A percentile compares a stretch with the other conserved stretches of the same genome.
Evolutionary conservation across 2,329 filamentous ascomycete species (phyloP).

Genomic region (Calonectria crousiana): DNA sequence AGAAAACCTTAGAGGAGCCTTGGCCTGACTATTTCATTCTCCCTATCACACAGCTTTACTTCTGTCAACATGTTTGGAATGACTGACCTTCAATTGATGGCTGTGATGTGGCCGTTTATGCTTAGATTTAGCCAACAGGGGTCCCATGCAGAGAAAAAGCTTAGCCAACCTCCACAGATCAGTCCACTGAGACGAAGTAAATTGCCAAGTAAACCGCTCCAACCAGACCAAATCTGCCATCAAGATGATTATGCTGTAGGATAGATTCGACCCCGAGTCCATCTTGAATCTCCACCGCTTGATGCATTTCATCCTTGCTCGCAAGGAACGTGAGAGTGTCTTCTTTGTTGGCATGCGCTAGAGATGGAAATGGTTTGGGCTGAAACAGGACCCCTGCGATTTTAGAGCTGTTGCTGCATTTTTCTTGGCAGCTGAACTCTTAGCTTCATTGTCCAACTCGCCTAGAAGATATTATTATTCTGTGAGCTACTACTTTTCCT

Average conservation of each 20-base stretch:
- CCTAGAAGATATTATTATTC: neutral
- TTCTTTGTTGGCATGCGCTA: neutral
- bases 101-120: neutral
- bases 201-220: neutral
- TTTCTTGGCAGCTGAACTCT: neutral
- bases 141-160: neutral
- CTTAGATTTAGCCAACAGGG: neutral
- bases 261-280: neutral
- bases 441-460: neutral
- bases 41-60: neutral
- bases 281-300: neutral
- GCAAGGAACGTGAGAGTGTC: neutral
- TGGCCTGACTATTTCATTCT: too few relatives aligned
- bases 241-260: neutral
- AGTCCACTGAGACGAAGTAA: neutral
- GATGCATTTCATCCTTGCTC: neutral
- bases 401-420: neutral
- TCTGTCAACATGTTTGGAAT: too few relatives aligned
- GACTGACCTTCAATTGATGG: neutral
- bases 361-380: neutral
- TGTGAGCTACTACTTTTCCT: neutral
- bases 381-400: neutral
- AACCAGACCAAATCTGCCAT: neutral
- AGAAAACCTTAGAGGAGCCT: neutral
- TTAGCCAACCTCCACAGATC: neutral